phyloP scores from a whole-genome alignment of 2,329 filamentous ascomycete species.

The Aspergillus aculeatus region DNA sequence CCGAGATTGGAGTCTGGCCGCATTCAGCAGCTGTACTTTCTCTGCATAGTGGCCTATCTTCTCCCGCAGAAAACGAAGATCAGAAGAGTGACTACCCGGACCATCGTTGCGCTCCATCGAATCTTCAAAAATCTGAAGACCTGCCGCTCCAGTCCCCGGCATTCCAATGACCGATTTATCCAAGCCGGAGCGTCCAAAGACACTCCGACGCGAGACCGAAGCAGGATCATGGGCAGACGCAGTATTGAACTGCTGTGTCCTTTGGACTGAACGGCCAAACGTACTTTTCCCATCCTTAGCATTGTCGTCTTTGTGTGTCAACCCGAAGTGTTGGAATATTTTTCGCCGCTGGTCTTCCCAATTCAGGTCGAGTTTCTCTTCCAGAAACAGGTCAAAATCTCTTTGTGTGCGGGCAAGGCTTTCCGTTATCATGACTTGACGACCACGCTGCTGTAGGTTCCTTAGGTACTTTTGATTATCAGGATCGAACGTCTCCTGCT shows the following conservation, averaged over 20 bases:
- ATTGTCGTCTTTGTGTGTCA: slow-evolving; percentile 55
- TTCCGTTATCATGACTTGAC: slow-evolving; percentile 85
- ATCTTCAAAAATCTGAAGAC: slow-evolving; percentile 66
- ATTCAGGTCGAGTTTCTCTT: slow-evolving; percentile 91
- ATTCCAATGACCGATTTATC: slow-evolving; percentile 85
- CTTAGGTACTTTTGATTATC: slow-evolving; percentile 72
- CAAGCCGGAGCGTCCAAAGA: slow-evolving; percentile 68
- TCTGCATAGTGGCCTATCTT: slow-evolving; percentile 80
- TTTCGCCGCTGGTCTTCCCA: slow-evolving; percentile 91
- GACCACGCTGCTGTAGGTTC: slow-evolving; percentile 85
- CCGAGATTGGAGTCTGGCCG: slow-evolving; percentile 63
- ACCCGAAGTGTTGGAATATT: slow-evolving; percentile 95
- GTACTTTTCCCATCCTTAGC: slow-evolving; percentile 43
- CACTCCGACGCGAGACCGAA: slow-evolving; percentile 49
- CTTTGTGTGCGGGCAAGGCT: slow-evolving; percentile 83
- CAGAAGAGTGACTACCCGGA: slow-evolving; percentile 53
- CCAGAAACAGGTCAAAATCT: slow-evolving; percentile 90
- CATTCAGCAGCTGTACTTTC: slow-evolving; percentile 76
- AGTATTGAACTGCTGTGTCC: slow-evolving; percentile 39
- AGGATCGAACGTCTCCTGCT: slow-evolving; percentile 49
- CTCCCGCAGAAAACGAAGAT: slow-evolving; percentile 75
- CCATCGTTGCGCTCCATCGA: slow-evolving; percentile 58
- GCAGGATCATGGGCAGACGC: slow-evolving; percentile 45
- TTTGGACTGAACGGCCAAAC: slow-evolving; percentile 52
- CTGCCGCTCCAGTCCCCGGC: slow-evolving; percentile 63